These are phyloP conservation scores for Yamadazyma diospyri DNA, from an alignment of 1,139 yeast genomes.

Conservation along the genomic window DNA sequence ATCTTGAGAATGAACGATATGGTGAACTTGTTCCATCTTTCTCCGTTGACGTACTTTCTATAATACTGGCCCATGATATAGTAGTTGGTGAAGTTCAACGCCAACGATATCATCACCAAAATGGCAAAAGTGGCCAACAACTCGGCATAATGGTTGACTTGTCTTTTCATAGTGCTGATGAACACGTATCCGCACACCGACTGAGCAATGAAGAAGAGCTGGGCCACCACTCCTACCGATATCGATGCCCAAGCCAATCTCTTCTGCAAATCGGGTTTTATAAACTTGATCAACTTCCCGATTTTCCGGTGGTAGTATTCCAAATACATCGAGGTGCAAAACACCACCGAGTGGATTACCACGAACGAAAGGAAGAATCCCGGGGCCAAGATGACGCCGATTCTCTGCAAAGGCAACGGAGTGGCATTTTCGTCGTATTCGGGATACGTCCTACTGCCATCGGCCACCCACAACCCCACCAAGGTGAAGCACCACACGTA, in stretches of 20 bases:
- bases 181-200: conserved; percentile 21
- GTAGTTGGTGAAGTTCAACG: conserved; percentile 27
- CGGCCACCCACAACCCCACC: conserved; percentile 22
- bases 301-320: conserved; percentile 30
- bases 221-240: conserved; percentile 23
- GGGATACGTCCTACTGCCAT: conserved; percentile 22
- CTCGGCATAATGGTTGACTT: conserved; percentile 22
- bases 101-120: conserved; percentile 20
- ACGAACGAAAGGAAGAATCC: conserved; percentile 23
- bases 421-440: conserved; percentile 17
- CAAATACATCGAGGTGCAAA: conserved; percentile 25
- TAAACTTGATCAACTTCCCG: conserved; percentile 29
- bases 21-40: conserved; percentile 28
- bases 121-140: conserved; percentile 27
- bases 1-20: conserved; percentile 30
- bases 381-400: conserved; percentile 25
- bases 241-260: conserved; percentile 27
- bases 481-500: conserved; percentile 23
- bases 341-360: conserved; percentile 23
- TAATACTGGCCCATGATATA: conserved; percentile 33
- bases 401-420: conserved; percentile 25
- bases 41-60: conserved; percentile 28
- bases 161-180: conserved; percentile 17
- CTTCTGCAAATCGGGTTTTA: conserved; percentile 24
- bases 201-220: conserved; percentile 23